These are phyloP conservation scores for Saturnispora hagleri DNA, from an alignment of 805 yeast species.

Conservation along the genomic window DNA sequence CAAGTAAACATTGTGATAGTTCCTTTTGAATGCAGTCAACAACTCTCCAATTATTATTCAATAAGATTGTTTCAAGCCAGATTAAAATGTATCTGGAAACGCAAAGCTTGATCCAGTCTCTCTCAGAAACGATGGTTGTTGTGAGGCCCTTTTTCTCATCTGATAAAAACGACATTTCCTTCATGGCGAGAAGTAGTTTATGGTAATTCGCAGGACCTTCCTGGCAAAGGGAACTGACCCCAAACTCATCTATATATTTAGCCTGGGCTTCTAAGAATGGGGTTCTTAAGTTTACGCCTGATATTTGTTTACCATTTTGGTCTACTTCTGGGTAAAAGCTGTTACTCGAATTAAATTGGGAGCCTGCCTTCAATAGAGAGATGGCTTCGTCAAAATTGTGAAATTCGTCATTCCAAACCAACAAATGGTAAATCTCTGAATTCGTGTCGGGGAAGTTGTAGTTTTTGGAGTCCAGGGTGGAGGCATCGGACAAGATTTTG, in stretches of 20 bases:
- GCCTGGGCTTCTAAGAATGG: constrained; percentile 3
- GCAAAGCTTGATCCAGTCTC: constrained; percentile 43
- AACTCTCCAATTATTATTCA: constrained; percentile 30
- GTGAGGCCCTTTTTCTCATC: constrained; percentile 36
- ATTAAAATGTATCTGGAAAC: constrained; percentile 35
- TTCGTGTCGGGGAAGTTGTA: constrained; percentile 32
- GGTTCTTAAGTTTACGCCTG: neutral
- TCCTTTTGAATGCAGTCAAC: constrained; percentile 32
- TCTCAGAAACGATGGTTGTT: constrained; percentile 42
- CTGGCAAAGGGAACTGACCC: constrained; percentile 5
- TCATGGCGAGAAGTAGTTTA: neutral
- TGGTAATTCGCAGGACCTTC: neutral
- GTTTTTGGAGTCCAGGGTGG: constrained; percentile 26
- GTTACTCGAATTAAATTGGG: neutral
- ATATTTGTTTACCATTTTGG: constrained; percentile 2
- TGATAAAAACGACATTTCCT: neutral
- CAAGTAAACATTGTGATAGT: constrained; percentile 38
- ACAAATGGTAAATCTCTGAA: constrained; percentile 32
- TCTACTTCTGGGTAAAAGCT: constrained; percentile 7
- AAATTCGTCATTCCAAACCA: constrained; percentile 74
- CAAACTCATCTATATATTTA: constrained; percentile 5
- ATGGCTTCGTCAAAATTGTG: constrained; percentile 41
- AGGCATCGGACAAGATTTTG: constrained; percentile 3
- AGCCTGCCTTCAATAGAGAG: constrained; percentile 13
- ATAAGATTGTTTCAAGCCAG: constrained; percentile 41